Conservation (phyloP, 331 rosid species). For the Cydonia oblonga region DNA sequence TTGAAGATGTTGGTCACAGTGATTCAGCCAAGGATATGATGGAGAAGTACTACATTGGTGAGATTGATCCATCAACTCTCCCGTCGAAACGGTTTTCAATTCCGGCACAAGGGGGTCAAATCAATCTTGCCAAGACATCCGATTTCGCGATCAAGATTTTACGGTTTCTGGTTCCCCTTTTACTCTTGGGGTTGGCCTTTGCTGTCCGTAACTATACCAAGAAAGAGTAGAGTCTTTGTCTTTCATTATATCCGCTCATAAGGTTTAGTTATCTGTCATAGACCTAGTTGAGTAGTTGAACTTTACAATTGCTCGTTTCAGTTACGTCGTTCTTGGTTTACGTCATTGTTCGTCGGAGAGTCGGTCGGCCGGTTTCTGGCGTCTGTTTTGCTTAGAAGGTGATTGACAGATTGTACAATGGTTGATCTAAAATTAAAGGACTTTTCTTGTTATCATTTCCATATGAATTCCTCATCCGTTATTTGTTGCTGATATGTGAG, state of each 20-base stretch:
- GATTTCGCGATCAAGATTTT: constrained; percentile 72
- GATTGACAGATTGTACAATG: background rate
- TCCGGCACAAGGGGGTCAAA: constrained; percentile 37
- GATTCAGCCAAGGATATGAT: constrained; percentile 84
- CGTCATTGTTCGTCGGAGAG: background rate
- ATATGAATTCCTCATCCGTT: background rate
- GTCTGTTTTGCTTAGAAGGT: background rate
- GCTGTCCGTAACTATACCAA: constrained; percentile 82
- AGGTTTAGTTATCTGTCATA: background rate
- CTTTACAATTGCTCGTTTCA: background rate
- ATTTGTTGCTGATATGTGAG: background rate
- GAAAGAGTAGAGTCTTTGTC: constrained; percentile 35
- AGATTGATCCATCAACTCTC: constrained; percentile 59
- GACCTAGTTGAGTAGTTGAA: too few relatives aligned
- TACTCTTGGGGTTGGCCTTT: constrained; percentile 81
- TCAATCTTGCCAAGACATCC: constrained; percentile 59
- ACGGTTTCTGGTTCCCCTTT: constrained; percentile 77
- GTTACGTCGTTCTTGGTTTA: background rate
- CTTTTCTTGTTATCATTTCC: background rate
- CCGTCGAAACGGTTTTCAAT: constrained; percentile 35
- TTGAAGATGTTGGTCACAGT: constrained; percentile 95
- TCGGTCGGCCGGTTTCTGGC: background rate
- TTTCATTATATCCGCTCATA: too few relatives aligned
- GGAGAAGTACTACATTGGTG: constrained; percentile 74
- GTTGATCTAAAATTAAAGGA: background rate